These are phyloP conservation scores for Poteriospumella lacustris DNA, from an alignment of 108 stramenopile species.

Conservation along the genomic window DNA sequence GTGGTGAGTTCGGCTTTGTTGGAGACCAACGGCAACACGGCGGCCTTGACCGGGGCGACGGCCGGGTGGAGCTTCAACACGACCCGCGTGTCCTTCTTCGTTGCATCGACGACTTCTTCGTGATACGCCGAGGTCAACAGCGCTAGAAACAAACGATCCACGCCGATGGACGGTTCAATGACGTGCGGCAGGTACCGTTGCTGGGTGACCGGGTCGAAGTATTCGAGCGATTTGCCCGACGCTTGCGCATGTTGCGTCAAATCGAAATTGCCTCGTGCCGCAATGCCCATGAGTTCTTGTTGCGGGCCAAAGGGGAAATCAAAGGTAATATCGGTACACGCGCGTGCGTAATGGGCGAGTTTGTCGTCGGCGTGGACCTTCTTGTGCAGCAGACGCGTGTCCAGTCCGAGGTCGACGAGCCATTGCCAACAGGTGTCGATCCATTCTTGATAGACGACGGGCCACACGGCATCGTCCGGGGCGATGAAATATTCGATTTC, in stretches of 20 bases:
- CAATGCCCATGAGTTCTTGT: conserved; percentile 94
- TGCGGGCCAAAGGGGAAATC: conserved; percentile 89
- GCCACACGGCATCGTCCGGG: conserved; percentile 78
- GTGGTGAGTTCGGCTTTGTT: conserved; percentile 78
- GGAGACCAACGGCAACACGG: conserved; percentile 86
- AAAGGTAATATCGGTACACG: conserved; percentile 95
- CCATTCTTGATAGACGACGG: conserved; percentile 72
- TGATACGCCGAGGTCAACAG: conserved; percentile 82
- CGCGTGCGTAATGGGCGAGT: conserved; percentile 92
- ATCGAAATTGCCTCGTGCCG: conserved; percentile 90
- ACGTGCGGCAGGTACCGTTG: conserved; percentile 88
- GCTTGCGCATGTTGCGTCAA: conserved; percentile 76
- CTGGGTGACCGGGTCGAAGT: conserved; percentile 80
- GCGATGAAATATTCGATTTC: conserved; percentile 90
- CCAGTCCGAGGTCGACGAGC: conserved; percentile 70
- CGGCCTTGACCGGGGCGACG: conserved; percentile 86
- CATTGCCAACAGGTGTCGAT: conserved; percentile 65
- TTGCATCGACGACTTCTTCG: conserved; percentile 73
- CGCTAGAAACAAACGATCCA: conserved; percentile 83
- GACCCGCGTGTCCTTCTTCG: conserved; percentile 68
- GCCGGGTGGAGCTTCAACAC: conserved; percentile 78
- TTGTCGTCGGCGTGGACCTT: conserved; percentile 79
- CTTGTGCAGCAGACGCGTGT: conserved; percentile 74
- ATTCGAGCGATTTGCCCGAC: conserved; percentile 80
- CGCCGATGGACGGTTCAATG: conserved; percentile 90